Conservation (phyloP, 345 rosid genomes). For the Eucalyptus urophylla region DNA sequence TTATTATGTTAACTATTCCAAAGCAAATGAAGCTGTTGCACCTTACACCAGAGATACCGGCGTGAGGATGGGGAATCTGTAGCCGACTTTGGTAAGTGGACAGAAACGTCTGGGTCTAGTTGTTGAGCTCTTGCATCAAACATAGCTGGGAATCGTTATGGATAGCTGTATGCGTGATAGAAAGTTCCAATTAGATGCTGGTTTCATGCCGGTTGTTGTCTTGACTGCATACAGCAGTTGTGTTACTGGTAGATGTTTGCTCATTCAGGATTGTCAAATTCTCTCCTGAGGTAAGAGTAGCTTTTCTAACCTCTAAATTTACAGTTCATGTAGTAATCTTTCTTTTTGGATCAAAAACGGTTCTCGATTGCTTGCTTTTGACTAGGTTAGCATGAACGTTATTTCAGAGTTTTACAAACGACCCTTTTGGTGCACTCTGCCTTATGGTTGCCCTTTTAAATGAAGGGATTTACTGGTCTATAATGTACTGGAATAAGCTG, state of each 20-base stretch:
- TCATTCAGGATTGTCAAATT: not conserved
- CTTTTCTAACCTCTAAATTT: not conserved
- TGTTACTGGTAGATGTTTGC: not conserved
- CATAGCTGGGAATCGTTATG: not conserved
- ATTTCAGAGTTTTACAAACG: not conserved
- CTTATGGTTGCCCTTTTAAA: not conserved
- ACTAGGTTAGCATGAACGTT: not conserved
- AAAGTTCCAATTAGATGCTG: not conserved
- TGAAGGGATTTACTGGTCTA: not conserved
- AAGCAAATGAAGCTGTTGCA: slow-evolving; percentile 23
- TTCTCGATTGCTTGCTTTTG: not conserved
- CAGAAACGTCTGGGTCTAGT: not conserved
- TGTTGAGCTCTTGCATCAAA: not conserved
- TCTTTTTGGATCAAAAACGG: not conserved
- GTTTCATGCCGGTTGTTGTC: not conserved
- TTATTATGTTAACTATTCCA: slow-evolving; percentile 59
- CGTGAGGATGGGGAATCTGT: slow-evolving; percentile 64
- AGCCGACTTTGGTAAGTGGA: not conserved
- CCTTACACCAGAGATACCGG: slow-evolving; percentile 42
- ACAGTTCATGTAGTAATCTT: not conserved
- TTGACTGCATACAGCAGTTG: not conserved
- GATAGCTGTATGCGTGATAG: not conserved
- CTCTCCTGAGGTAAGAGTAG: not conserved
- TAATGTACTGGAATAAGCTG: not conserved
- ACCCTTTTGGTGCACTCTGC: not conserved